Base-by-base conservation (phyloP, 129 eudicot species). In the Helichrysum umbraculigerum region DNA sequence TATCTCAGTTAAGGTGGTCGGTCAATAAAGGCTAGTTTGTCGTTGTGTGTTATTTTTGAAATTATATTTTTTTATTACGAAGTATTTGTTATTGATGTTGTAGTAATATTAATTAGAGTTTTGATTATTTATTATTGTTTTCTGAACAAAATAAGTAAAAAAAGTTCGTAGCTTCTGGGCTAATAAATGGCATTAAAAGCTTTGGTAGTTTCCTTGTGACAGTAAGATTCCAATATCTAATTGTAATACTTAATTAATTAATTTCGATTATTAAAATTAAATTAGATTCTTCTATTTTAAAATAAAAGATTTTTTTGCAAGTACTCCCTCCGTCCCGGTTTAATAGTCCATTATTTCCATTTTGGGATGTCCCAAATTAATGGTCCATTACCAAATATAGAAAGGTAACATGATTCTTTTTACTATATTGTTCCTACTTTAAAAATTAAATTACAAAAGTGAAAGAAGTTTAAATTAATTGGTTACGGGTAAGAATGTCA, bases 121-220 rank as follows among this genome's bases (percentile, higher is more conserved):
- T 47, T 47, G 50, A 21, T 70, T 60, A 32, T 70, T 58, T 41
- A 54, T 70, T 78, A 70, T 70, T 44, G 81, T 77, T 60, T 58
- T 57, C 14, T 42, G 70, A 57, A 60, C 76, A 69, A 70, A 58
- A 69, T 69, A 41, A 78, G 68, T 71, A 81, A 78, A 68, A n/a
- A n/a, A 80, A 67, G 66, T 32, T 56, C 72, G 82, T 68, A 71
- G 71, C 70, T 82, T 78, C 56, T 41, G 61, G 64, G 79, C 30
- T 78, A 74, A 66, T 82, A 77, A 82, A 82, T 82, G 85, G 39
- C 79, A 71, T 71, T 82, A 42, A 82, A 82, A 57, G 76, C 82
- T 51, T 63, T 61, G 7, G 68, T 78, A 79, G 63, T 63, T 79
- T 79, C 79, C 78, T 78, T 61, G 64, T 72, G 32, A 82, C 72